phyloP scores from a whole-genome alignment of 2,329 filamentous ascomycete genomes.

The Fusarium transvaalense region DNA sequence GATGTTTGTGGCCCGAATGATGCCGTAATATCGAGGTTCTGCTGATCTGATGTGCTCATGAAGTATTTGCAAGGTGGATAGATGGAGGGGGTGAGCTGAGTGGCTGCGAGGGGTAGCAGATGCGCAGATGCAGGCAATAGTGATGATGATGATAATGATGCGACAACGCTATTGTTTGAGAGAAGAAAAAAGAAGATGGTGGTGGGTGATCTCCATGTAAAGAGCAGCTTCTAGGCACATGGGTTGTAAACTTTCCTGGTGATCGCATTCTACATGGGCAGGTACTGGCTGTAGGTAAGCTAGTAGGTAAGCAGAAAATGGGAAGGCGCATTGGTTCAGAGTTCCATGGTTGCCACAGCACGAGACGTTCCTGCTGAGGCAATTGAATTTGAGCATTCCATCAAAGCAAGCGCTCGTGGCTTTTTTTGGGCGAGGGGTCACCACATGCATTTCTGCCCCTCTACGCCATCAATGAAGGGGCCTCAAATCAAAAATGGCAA shows the following conservation, averaged over 20 bases:
- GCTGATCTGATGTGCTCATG: constrained; percentile 17
- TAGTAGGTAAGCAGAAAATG: not conserved
- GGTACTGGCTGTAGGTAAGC: no score
- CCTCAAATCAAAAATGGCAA: constrained; percentile 27
- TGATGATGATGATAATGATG: constrained; percentile 23
- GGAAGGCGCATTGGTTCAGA: constrained; percentile 7
- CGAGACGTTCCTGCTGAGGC: not conserved
- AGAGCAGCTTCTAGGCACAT: constrained; percentile 2
- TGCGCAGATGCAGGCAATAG: constrained; percentile 6
- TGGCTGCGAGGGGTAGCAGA: constrained; percentile 19
- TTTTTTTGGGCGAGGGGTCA: constrained; percentile 2
- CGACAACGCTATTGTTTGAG: constrained; percentile 18
- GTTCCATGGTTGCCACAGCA: not conserved
- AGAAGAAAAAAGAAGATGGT: constrained; percentile 1
- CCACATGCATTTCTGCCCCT: not conserved
- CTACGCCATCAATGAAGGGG: constrained; percentile 8
- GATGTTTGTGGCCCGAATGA: not conserved
- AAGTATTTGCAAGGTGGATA: constrained; percentile 2
- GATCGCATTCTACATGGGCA: not conserved
- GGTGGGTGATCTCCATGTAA: constrained; percentile 1
- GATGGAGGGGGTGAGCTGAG: constrained; percentile 23
- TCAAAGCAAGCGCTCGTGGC: not conserved
- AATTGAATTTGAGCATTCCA: not conserved
- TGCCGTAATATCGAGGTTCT: not conserved
- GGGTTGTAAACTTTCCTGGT: not conserved